phyloP scores from a whole-genome alignment of 208 protist species.

The Tritrichomonas foetus region DNA sequence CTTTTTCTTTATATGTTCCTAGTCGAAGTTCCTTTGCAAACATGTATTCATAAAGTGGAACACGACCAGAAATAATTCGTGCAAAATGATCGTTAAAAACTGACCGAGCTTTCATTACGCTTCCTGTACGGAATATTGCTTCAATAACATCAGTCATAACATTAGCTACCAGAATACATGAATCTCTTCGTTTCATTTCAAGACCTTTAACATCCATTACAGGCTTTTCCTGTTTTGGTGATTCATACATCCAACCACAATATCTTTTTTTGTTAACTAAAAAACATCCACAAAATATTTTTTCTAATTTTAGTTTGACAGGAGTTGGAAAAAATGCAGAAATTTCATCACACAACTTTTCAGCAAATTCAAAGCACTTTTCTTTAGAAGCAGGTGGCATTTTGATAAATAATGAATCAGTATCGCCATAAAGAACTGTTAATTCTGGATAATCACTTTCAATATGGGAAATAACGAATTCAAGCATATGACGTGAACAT shows the following conservation, averaged over 20 bases:
- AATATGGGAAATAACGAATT: background rate
- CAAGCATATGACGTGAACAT: background rate
- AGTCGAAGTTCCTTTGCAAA: background rate
- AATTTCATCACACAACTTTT: background rate
- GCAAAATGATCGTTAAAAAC: background rate
- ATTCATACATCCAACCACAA: constrained; percentile 7
- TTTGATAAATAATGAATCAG: background rate
- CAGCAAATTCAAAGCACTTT: background rate
- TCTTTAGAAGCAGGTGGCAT: constrained; percentile 11
- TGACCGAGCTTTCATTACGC: background rate
- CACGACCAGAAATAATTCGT: background rate
- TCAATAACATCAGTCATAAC: constrained; percentile 22
- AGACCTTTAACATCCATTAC: constrained; percentile 6
- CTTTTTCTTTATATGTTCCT: background rate
- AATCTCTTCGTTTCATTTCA: constrained; percentile 36
- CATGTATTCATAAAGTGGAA: background rate
- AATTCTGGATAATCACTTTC: constrained; percentile 15
- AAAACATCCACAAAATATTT: background rate
- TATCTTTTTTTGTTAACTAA: constrained; percentile 15
- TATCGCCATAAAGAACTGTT: background rate
- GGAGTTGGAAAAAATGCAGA: background rate
- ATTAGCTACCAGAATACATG: background rate
- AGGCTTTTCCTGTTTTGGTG: background rate
- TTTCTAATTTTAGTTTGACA: background rate
- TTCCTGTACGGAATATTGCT: background rate